Base-by-base conservation (phyloP, 1,139 yeast species). In the Geotrichum australiense region DNA sequence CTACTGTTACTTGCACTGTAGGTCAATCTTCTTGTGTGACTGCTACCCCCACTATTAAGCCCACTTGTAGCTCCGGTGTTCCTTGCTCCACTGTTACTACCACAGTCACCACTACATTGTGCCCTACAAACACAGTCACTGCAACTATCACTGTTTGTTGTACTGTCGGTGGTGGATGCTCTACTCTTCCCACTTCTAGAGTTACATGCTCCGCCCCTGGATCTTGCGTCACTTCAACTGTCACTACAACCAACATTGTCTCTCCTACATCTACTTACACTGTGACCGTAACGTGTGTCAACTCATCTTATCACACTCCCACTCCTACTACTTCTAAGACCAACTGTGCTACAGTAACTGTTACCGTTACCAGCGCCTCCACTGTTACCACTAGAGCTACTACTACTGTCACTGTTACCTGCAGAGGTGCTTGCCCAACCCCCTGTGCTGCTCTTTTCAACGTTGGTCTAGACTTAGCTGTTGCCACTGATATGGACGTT, bases 371-470 rank as follows among this genome's bases (percentile, higher is more conserved):
- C 24, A n/a, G 25, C 15, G 21, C 19, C 19, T 15, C 35, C 11
- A 18, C 35, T 7, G 15, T 15, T 15, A 31, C 25, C 15, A 25
- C 18, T 19, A 31, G 14, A 16, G 6, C 11, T n/a, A 31, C 35
- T 19, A 31, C 35, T 31, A 31, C 35, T n/a, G 21, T 31, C 24
- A 31, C 35, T 6, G 4, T 31, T 15, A 31, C 35, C 18, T 31
- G 35, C 25, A 31, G 24, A 19, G 5, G 11, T 4, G 35, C 18
- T 10, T 31, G 35, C 35, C 35, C 35, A 31, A 31, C 35, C 8
- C 35, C 35, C 6, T 31, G 35, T 18, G 12, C 10, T 10, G 24
- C 24, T 19, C 24, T 15, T 20, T n/a, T 20, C 14, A n/a, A n/a
- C n/a, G n/a, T n/a, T n/a, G n/a, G n/a, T n/a, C n/a, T n/a, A n/a